phyloP scores from a whole-genome alignment of 2,329 filamentous ascomycete species.

The Pseudogymnoascus sp. region DNA sequence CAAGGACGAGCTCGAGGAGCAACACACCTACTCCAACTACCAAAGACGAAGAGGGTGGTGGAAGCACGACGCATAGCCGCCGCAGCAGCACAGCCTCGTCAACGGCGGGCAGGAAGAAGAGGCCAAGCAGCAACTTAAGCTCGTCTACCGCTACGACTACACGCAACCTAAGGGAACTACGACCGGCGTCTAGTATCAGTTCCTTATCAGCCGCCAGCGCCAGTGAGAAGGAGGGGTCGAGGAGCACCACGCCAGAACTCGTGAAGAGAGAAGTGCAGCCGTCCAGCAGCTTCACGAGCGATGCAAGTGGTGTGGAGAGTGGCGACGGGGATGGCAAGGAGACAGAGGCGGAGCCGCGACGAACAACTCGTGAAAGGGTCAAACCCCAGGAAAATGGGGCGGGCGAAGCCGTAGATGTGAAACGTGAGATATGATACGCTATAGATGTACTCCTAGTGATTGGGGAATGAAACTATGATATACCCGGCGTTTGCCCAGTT shows the following conservation, averaged over 20 bases:
- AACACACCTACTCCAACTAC: slow-evolving; percentile 13
- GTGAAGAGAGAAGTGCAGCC: background rate
- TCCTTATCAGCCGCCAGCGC: slow-evolving; percentile 2
- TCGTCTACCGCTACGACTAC: background rate
- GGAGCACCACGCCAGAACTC: background rate
- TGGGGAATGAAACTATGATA: background rate
- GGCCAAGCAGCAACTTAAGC: slow-evolving; percentile 3
- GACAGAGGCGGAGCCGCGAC: background rate
- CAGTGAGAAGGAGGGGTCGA: background rate
- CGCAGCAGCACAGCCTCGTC: background rate
- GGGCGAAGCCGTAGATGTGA: background rate
- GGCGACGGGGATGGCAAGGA: background rate
- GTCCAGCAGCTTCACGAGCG: background rate
- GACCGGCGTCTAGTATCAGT: background rate
- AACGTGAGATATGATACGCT: slow-evolving; percentile 2
- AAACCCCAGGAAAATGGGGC: background rate
- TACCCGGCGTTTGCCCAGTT: background rate
- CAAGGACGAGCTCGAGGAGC: slow-evolving; percentile 27
- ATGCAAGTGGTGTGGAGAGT: background rate
- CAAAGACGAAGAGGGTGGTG: slow-evolving; percentile 18
- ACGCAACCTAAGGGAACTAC: background rate
- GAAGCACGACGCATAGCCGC: background rate
- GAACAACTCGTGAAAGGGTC: background rate
- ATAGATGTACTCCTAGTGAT: slow-evolving; percentile 6
- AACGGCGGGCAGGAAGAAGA: slow-evolving; percentile 1